Evolutionary conservation across 768 basidiomycete genomes (phyloP), one percentile per base, ranked within the genome.

Genomic region (Pleurotus tuber-regium): DNA sequence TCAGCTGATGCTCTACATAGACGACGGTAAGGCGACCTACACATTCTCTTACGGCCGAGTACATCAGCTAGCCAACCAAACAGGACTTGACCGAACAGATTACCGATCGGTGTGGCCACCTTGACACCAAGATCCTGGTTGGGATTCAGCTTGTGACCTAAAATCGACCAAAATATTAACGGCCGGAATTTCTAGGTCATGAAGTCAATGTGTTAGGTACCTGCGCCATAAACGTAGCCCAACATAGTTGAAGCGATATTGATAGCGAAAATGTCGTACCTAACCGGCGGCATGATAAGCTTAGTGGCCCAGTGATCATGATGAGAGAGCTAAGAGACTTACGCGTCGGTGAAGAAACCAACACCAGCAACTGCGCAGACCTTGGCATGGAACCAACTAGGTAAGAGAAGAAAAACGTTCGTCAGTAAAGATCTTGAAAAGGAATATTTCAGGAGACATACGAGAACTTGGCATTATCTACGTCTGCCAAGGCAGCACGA

Each of bases 321-420:
- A 12, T 40, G 30, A 42, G 29, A 12, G 16, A 38, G 14, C 24
- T 40, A 50, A 19, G 39, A 6, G 1, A 67, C 79, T 59, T 57
- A 84, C 80, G 86, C 83, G 70, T 90, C 92, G 43, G 92, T 92
- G 75, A 93, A 95, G 78, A 95, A 94, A 23, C 92, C 92, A 8
- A 87, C 87, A 59, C 92, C 90, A 2, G 89, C 72, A 31, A 80
- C 79, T 51, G 82, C 57, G 59, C 80, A 82, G 54, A 85, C 77
- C 66, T 91, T 92, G 51, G 86, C 83, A 60, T 94, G 92, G 73
- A 92, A 93, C 84, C 86, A 89, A 5, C 87, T 88, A 44, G 30
- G 52, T 30, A 56, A 40, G 38, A 44, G 2, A 31, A n/a, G n/a
- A n/a, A n/a, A n/a, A n/a, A n/a, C n/a, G n/a, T n/a, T n/a, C n/a